Conservation (phyloP, 306 rosid species). For the Fragaria vesca region DNA sequence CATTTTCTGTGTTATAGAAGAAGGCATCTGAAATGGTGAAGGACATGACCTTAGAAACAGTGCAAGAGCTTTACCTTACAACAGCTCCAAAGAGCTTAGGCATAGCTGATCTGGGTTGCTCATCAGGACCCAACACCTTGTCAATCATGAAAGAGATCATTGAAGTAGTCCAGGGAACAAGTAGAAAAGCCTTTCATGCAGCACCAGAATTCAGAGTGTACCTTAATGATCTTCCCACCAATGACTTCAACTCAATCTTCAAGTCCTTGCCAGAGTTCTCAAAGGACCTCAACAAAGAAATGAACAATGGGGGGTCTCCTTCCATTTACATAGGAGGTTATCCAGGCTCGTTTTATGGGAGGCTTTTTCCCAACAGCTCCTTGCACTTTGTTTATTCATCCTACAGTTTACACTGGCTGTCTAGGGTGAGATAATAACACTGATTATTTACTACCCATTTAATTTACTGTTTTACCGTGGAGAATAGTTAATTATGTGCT, state of each 20-base stretch:
- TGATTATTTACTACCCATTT: neutral
- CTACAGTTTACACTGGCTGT: constrained; percentile 88
- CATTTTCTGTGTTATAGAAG: constrained; percentile 47
- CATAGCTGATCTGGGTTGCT: constrained; percentile 91
- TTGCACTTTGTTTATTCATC: constrained; percentile 88
- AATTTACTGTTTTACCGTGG: neutral
- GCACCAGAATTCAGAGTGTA: constrained; percentile 62
- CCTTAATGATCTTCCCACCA: constrained; percentile 91
- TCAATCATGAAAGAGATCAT: constrained; percentile 75
- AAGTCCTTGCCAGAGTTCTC: constrained; percentile 81
- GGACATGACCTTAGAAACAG: constrained; percentile 66
- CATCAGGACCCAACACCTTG: constrained; percentile 82
- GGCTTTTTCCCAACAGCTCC: constrained; percentile 71
- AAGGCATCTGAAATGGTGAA: constrained; percentile 73
- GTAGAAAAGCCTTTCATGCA: constrained; percentile 41
- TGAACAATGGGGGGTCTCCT: constrained; percentile 33
- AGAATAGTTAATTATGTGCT: neutral
- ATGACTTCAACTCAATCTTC: constrained; percentile 94
- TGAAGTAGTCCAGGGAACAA: constrained; percentile 45
- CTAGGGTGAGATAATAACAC: constrained; percentile 45
- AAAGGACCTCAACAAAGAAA: constrained; percentile 39
- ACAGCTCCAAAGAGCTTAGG: constrained; percentile 71
- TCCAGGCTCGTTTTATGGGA: constrained; percentile 89
- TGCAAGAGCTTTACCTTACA: constrained; percentile 52
- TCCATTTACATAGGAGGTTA: constrained; percentile 81